A percentile compares a stretch with the other conserved stretches of the same genome.
Conservation (phyloP, 352 stramenopile species). For the Phytopythium delawarense region DNA sequence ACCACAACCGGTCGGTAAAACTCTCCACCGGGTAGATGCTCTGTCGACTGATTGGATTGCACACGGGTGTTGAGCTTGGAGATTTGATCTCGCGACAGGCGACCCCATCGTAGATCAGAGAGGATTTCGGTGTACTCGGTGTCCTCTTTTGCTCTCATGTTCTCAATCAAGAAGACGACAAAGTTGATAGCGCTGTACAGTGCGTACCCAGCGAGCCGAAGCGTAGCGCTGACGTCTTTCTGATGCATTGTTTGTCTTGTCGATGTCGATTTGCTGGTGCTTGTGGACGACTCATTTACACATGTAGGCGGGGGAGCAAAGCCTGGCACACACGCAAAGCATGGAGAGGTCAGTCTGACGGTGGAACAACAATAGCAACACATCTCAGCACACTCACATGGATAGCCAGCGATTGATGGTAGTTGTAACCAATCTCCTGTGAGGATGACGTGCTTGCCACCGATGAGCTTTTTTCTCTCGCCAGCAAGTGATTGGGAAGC, state of each 20-base stretch:
- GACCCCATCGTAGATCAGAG: constrained; percentile 8
- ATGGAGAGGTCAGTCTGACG: too few relatives aligned
- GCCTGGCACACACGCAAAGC: too few relatives aligned
- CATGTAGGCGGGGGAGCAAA: too few relatives aligned
- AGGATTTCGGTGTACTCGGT: constrained; percentile 11
- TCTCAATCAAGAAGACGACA: constrained; percentile 21
- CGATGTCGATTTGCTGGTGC: too few relatives aligned
- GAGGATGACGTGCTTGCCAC: constrained; percentile 16
- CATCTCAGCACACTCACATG: constrained; percentile 14
- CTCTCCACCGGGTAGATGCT: too few relatives aligned
- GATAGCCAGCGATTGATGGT: constrained; percentile 7
- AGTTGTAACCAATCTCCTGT: constrained; percentile 20
- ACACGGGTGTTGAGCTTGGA: constrained; percentile 6
- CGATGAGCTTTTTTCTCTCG: constrained; percentile 10
- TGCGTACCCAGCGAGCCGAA: constrained; percentile 9
- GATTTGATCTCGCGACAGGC: neutral
- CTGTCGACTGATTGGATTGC: too few relatives aligned
- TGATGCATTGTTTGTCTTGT: neutral
- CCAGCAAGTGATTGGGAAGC: constrained; percentile 6
- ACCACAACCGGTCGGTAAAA: constrained; percentile 14
- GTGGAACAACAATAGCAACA: too few relatives aligned
- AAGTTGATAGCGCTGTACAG: constrained; percentile 18
- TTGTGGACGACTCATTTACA: too few relatives aligned
- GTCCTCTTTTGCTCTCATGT: constrained; percentile 13
- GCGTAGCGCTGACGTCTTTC: neutral